A percentile compares a stretch with the other conserved stretches of the same genome.
Conservation (phyloP, 768 basidiomycete species). For the Cubamyces sp. region DNA sequence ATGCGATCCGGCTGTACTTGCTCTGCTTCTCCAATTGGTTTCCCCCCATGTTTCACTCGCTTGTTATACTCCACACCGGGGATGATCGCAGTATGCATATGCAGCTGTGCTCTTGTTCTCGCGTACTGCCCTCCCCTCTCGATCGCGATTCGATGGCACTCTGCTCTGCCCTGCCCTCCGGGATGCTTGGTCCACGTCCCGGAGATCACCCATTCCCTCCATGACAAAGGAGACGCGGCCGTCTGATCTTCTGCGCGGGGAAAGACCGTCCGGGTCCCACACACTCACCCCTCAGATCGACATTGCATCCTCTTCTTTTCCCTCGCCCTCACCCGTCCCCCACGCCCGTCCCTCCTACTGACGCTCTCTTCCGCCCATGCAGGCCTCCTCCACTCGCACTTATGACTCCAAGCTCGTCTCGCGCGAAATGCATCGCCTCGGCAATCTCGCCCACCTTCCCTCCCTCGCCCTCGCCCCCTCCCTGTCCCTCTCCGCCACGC, state of each 20-base stretch:
- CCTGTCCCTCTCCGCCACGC: conserved; percentile 54
- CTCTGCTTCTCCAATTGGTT: background rate
- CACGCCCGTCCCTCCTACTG: background rate
- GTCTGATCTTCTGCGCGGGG: conserved; percentile 2
- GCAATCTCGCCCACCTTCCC: conserved; percentile 58
- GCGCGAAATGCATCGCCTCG: conserved; percentile 85
- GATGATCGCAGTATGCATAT: too few relatives aligned
- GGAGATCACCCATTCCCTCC: too few relatives aligned
- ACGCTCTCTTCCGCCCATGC: background rate
- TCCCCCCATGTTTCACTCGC: background rate
- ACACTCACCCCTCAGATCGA: background rate
- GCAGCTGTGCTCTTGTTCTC: too few relatives aligned
- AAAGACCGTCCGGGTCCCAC: background rate
- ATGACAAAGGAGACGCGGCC: background rate
- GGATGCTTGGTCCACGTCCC: too few relatives aligned
- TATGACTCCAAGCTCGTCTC: conserved; percentile 82
- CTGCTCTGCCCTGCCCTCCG: too few relatives aligned
- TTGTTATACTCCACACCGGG: too few relatives aligned
- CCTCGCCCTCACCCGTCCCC: background rate
- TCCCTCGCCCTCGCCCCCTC: conserved; percentile 58
- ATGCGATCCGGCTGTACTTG: background rate
- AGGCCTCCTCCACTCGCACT: conserved; percentile 48
- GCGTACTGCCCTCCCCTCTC: too few relatives aligned
- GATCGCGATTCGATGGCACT: too few relatives aligned
- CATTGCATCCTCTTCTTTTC: conserved; percentile 2